Evolutionary conservation across 2,329 filamentous ascomycete species (phyloP).

Genomic region (Diaporthe sp.): DNA sequence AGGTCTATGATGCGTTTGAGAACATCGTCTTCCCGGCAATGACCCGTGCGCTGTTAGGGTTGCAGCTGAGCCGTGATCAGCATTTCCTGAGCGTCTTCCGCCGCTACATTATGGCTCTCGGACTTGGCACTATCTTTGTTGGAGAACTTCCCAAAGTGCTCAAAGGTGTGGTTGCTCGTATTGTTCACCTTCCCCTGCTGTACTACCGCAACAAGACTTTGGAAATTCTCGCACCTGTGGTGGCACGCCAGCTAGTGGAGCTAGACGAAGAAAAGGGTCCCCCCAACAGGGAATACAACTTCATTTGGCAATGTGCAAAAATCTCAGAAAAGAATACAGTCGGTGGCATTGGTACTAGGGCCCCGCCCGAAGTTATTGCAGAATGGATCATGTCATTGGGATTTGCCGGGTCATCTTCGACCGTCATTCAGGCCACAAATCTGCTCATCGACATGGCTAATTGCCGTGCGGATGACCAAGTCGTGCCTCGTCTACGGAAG

Average conservation of each 20-base stretch:
- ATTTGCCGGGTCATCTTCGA: constrained; percentile 5
- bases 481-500: neutral
- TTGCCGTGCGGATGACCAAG: constrained; percentile 12
- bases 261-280: neutral
- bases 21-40: neutral
- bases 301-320: constrained; percentile 19
- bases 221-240: neutral
- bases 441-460: constrained; percentile 3
- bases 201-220: constrained; percentile 13
- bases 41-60: constrained; percentile 1
- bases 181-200: constrained; percentile 4
- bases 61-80: neutral
- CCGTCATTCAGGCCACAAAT: constrained; percentile 4
- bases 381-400: constrained; percentile 12
- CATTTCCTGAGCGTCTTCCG: neutral
- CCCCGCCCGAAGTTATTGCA: constrained; percentile 8
- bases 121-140: constrained; percentile 4
- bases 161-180: neutral
- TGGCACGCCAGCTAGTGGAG: neutral
- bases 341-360: constrained; percentile 7
- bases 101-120: neutral
- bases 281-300: neutral
- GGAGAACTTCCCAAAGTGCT: constrained; percentile 11
- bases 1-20: neutral
- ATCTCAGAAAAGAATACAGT: constrained; percentile 5